Conservation (phyloP, 768 basidiomycete genomes). For the Paxillus ammoniavirescens region DNA sequence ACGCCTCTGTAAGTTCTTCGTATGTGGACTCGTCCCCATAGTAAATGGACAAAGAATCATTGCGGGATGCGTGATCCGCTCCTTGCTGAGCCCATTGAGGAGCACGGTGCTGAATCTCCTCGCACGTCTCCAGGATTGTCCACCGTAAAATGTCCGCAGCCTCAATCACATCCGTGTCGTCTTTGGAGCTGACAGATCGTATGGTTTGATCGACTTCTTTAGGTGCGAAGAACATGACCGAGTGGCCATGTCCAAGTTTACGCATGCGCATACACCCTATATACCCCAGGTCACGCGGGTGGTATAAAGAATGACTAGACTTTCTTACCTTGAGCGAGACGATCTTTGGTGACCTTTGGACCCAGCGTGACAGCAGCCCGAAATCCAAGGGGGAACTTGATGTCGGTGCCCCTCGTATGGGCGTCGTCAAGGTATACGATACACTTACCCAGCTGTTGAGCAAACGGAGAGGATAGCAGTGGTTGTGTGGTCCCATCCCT, state of each 20-base stretch:
- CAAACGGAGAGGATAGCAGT: slow-evolving; percentile 38
- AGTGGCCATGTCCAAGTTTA: slow-evolving; percentile 43
- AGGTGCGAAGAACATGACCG: slow-evolving; percentile 45
- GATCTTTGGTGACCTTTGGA: slow-evolving; percentile 48
- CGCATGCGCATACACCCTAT: slow-evolving; percentile 52
- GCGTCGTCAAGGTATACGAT: slow-evolving; percentile 52
- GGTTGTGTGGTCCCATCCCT: slow-evolving; percentile 35
- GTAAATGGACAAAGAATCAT: slow-evolving; percentile 15
- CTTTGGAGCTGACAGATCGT: slow-evolving; percentile 23
- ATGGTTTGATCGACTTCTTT: slow-evolving; percentile 40
- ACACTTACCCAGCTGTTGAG: slow-evolving; percentile 40
- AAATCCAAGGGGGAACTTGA: slow-evolving; percentile 40
- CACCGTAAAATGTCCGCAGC: slow-evolving; percentile 42
- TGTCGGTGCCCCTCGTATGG: slow-evolving; percentile 45
- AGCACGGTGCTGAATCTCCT: slow-evolving; percentile 34
- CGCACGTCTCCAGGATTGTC: slow-evolving; percentile 44
- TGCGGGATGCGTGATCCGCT: slow-evolving; percentile 29
- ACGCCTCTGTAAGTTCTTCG: slow-evolving; percentile 16
- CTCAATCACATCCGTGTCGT: neutral
- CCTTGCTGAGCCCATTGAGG: slow-evolving; percentile 46
- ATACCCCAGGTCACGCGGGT: slow-evolving; percentile 1
- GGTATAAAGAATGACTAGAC: neutral
- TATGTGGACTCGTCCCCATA: slow-evolving; percentile 5
- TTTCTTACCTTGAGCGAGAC: slow-evolving; percentile 43
- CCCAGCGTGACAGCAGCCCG: slow-evolving; percentile 50